These are phyloP conservation scores for Meyerozyma sp. DNA, from an alignment of 1,139 yeast genomes.

Conservation along the genomic window DNA sequence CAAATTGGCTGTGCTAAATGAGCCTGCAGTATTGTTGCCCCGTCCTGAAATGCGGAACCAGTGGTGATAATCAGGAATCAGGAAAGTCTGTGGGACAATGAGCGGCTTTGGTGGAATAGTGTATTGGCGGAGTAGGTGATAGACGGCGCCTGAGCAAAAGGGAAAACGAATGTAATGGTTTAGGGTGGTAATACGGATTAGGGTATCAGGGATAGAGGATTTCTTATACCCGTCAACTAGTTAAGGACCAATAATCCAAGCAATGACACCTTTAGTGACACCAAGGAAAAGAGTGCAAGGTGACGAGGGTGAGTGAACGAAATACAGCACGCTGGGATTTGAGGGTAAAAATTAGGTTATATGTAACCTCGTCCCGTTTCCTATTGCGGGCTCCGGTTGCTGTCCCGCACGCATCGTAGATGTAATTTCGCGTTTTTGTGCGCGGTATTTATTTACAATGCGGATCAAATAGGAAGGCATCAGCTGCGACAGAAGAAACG, in stretches of 20 bases:
- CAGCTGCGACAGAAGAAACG: conserved; percentile 1
- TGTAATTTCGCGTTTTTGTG: conserved; percentile 1
- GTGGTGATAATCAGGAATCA: neutral
- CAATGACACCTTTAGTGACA: neutral
- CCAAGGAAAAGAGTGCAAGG: neutral
- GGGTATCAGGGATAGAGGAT: too few relatives aligned
- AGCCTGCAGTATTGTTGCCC: conserved; percentile 1
- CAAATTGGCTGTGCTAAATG: conserved; percentile 1
- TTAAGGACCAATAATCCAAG: neutral
- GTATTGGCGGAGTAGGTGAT: too few relatives aligned
- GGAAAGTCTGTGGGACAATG: neutral
- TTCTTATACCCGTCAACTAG: neutral
- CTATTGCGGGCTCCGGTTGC: neutral
- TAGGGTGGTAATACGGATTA: too few relatives aligned
- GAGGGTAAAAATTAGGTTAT: neutral
- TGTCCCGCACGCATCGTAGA: neutral
- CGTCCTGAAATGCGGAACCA: conserved; percentile 1
- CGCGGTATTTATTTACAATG: neutral
- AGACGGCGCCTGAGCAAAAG: too few relatives aligned
- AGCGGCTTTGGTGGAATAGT: neutral
- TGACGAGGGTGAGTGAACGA: neutral
- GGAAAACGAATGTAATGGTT: too few relatives aligned
- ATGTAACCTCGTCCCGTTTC: neutral
- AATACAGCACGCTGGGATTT: neutral
- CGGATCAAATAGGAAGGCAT: neutral